Percentiles rank a stretch among this genome's conserved stretches.
Evolutionary conservation across 768 basidiomycete species (phyloP).

Genomic region (Leucocoprinus birnbaumii): DNA sequence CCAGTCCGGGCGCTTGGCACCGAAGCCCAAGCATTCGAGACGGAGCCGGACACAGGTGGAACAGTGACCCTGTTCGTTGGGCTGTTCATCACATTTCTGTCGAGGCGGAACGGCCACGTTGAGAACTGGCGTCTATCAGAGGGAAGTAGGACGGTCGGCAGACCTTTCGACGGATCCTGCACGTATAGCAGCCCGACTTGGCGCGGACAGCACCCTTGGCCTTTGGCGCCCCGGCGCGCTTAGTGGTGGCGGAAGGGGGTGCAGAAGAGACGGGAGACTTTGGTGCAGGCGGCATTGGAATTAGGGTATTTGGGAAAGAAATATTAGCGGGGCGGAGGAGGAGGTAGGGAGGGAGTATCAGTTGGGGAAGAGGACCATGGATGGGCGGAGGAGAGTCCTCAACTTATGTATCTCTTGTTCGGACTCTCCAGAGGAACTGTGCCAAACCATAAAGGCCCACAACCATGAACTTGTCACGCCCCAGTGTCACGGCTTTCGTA

Average conservation of each 20-base stretch:
- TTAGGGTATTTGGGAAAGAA: background rate
- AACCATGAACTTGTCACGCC: background rate
- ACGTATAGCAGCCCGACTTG: constrained; percentile 88
- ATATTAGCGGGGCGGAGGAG: constrained; percentile 14
- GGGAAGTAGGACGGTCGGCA: constrained; percentile 14
- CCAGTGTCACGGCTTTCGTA: background rate
- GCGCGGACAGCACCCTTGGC: constrained; percentile 81
- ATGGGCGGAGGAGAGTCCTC: background rate
- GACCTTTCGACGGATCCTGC: constrained; percentile 84
- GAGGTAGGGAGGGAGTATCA: constrained; percentile 13
- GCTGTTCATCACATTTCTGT: constrained; percentile 85
- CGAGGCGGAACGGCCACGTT: constrained; percentile 14
- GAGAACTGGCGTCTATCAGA: constrained; percentile 1
- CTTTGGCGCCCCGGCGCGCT: constrained; percentile 50
- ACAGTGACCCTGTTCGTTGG: constrained; percentile 59
- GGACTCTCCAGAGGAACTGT: no score
- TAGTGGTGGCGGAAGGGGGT: constrained; percentile 9
- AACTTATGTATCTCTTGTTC: background rate
- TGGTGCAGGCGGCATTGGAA: constrained; percentile 35
- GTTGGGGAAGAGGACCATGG: constrained; percentile 2
- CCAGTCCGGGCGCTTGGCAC: constrained; percentile 84
- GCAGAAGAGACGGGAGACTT: constrained; percentile 42
- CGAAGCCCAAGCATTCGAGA: constrained; percentile 85
- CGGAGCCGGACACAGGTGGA: constrained; percentile 75
- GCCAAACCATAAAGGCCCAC: no score